These are phyloP conservation scores for Aureobasidium sp. DNA, from an alignment of 2,329 filamentous ascomycete genomes.

Conservation along the genomic window DNA sequence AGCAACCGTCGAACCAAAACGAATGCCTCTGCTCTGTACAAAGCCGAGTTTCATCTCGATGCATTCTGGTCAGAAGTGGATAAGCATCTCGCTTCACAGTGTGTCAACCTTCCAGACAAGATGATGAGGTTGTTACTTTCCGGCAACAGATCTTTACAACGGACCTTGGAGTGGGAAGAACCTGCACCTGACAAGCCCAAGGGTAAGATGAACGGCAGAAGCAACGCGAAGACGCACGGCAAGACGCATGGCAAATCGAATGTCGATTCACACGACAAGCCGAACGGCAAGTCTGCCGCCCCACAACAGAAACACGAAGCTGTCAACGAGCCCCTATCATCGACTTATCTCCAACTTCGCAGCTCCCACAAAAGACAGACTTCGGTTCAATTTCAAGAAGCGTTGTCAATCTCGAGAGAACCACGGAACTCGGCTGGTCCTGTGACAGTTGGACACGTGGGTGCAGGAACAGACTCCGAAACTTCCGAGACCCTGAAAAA, in stretches of 20 bases:
- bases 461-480: background rate
- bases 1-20: slow-evolving; percentile 39
- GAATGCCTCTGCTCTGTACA: slow-evolving; percentile 36
- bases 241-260: background rate
- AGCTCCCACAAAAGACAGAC: background rate
- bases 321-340: background rate
- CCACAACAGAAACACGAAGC: background rate
- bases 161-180: slow-evolving; percentile 1
- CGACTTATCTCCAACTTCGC: background rate
- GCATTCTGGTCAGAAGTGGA: slow-evolving; percentile 33
- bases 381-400: slow-evolving; percentile 9
- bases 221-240: background rate
- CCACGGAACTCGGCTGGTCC: background rate
- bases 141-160: background rate
- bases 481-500: background rate
- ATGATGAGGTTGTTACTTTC: slow-evolving; percentile 1
- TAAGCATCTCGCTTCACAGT: background rate
- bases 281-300: background rate
- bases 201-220: background rate
- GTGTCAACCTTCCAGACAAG: background rate
- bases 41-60: slow-evolving; percentile 42
- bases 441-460: background rate
- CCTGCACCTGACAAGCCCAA: background rate
- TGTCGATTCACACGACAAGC: background rate
- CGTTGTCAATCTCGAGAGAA: background rate